Conservation (phyloP, 345 rosid genomes). For the Mercurialis annua region DNA sequence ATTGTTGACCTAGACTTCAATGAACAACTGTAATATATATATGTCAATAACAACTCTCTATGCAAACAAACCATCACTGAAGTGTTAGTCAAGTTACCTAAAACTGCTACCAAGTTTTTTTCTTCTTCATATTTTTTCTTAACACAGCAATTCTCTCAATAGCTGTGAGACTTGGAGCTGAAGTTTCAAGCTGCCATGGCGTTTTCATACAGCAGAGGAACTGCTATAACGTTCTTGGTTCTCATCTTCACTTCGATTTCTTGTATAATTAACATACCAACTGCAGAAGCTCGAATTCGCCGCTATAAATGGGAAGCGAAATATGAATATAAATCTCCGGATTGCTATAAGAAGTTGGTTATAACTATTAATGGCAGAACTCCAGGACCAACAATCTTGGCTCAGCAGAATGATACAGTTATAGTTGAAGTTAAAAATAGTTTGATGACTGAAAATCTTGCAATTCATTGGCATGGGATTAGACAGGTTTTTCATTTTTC, state of each 20-base stretch:
- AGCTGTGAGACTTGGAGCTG: no score
- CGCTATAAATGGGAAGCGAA: slow-evolving; percentile 60
- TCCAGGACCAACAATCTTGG: slow-evolving; percentile 66
- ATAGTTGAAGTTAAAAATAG: slow-evolving; percentile 67
- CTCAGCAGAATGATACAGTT: slow-evolving; percentile 58
- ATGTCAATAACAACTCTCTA: no score
- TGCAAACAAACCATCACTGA: no score
- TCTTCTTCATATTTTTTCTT: no score
- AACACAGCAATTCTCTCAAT: no score
- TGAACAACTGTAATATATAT: no score
- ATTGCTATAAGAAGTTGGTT: slow-evolving; percentile 57
- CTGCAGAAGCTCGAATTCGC: slow-evolving; percentile 38
- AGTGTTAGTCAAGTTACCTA: no score
- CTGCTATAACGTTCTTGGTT: neutral
- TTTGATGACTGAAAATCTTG: slow-evolving; percentile 51
- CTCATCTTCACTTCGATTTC: neutral
- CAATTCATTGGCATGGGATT: slow-evolving; percentile 85
- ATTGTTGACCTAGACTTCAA: no score
- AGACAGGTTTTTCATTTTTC: slow-evolving; percentile 39
- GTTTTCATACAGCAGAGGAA: neutral
- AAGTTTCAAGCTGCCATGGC: no score
- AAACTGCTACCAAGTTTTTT: no score
- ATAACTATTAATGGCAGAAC: slow-evolving; percentile 58
- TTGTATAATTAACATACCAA: slow-evolving; percentile 3
- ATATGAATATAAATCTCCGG: slow-evolving; percentile 60